Evolutionary conservation across 2,329 filamentous ascomycete species (phyloP), one percentile per base, ranked within the genome.

Genomic region (Sporothrix variecibatus): DNA sequence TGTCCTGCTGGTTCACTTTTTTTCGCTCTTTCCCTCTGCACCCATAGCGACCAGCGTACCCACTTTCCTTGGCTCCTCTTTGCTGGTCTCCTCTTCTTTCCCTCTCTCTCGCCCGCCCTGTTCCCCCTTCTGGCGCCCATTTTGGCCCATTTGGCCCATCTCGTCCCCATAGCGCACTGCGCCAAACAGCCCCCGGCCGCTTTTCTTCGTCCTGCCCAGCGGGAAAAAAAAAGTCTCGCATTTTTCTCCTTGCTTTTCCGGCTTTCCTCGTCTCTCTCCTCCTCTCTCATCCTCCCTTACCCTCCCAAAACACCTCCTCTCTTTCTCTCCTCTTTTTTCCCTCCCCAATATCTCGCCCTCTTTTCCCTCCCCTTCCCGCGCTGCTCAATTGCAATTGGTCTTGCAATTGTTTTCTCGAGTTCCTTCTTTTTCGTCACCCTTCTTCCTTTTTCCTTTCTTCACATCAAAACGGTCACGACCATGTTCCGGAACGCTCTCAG

Each of bases 401-500:
- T 89, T 90, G 87, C 87, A 85, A 84, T 80, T 80, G 78, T 82
- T 76, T 40, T 31, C 69, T 70, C 56, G 40, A 60, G 53, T 60
- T 64, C 38, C 38, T 85, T 85, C 83, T 79, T 84, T 83, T 79
- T 81, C 82, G 82, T 84, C 82, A 82, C 82, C 84, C 84, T 34
- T 34, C 34, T 34, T 83, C 86, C 80, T 80, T 31, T 58, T 68
- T 53, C 56, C 56, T 69, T 58, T 60, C 43, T 70, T 73, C 49
- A 53, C 75, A 70, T 71, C 69, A 72, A 71, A 34, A 75, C 73
- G 69, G 70, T 75, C 72, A 64, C 65, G 75, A 88, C 84, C 87
- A 98, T 98, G 95, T 97, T 98, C 91, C 94, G 95, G 88, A 97
- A 93, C 92, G 95, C 95, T 89, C 90, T 98, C 88, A 92, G 95